Percentiles rank a stretch among this genome's conserved stretches.
Conservation (phyloP, 1,284 basidiomycete species). For the Rhodofomes roseus region DNA sequence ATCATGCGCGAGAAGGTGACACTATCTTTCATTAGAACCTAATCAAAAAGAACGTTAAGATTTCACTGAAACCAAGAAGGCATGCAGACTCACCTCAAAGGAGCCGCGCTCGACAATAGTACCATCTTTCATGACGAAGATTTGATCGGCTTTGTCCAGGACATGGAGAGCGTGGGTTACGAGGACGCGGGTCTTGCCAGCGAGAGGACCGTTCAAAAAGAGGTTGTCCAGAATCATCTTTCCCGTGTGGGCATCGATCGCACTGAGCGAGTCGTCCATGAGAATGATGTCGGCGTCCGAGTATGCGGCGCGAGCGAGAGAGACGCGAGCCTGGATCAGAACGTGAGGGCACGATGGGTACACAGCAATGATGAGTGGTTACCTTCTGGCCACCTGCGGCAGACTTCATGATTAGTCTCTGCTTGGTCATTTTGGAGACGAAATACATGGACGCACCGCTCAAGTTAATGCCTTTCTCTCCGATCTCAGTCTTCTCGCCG, state of each 20-base stretch:
- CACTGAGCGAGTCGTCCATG: slow-evolving; percentile 70
- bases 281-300: slow-evolving; percentile 70
- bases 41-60: background rate
- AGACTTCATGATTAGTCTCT: too few relatives aligned
- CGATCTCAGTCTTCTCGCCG: slow-evolving; percentile 76
- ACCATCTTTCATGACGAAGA: slow-evolving; percentile 75
- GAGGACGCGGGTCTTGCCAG: slow-evolving; percentile 64
- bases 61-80: background rate
- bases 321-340: slow-evolving; percentile 66
- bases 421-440: background rate
- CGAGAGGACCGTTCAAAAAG: slow-evolving; percentile 52
- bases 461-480: slow-evolving; percentile 77
- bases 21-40: slow-evolving; percentile 52
- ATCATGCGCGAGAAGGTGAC: slow-evolving; percentile 56
- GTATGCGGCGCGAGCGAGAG: slow-evolving; percentile 78
- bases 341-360: background rate
- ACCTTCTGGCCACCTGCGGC: slow-evolving; percentile 51
- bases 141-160: slow-evolving; percentile 62
- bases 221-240: slow-evolving; percentile 60
- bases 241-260: slow-evolving; percentile 71
- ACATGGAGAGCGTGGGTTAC: slow-evolving; percentile 77
- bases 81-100: slow-evolving; percentile 39
- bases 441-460: slow-evolving; percentile 39
- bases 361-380: background rate
- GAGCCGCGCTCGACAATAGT: slow-evolving; percentile 61